These are phyloP conservation scores for Candida palmyrensis DNA, from an alignment of 805 yeast species.

Conservation along the genomic window DNA sequence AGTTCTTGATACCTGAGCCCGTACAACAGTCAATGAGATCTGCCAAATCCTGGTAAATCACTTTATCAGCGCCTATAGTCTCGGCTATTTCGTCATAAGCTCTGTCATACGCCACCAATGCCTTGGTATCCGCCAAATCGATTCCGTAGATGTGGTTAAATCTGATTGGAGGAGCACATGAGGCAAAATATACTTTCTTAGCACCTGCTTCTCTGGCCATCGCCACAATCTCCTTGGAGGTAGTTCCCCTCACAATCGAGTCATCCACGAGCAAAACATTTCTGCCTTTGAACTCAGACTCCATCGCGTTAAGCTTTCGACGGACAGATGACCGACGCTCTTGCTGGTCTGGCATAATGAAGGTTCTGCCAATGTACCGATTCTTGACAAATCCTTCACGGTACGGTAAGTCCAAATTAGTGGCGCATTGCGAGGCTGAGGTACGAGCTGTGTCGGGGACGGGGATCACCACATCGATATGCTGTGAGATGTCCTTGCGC, in stretches of 20 bases:
- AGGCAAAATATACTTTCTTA: conserved; percentile 87
- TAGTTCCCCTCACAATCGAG: conserved; percentile 96
- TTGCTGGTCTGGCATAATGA: conserved; percentile 96
- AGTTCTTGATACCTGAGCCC: conserved; percentile 43
- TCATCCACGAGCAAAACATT: conserved; percentile 91
- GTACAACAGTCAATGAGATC: conserved; percentile 81
- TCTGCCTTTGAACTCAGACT: conserved; percentile 78
- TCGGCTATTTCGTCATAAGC: conserved; percentile 69
- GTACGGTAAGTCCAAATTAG: conserved; percentile 71
- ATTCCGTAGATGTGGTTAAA: conserved; percentile 95
- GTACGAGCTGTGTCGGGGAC: conserved; percentile 99
- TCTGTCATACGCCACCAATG: conserved; percentile 82
- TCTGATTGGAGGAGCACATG: conserved; percentile 98
- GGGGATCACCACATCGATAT: conserved; percentile 92
- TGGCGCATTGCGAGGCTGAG: conserved; percentile 89
- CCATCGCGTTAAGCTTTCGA: conserved; percentile 94
- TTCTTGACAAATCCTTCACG: conserved; percentile 97
- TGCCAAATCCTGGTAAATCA: conserved; percentile 79
- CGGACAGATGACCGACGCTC: conserved; percentile 92
- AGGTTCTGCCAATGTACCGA: conserved; percentile 95
- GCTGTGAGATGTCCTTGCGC: conserved; percentile 41
- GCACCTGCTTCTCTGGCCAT: conserved; percentile 99
- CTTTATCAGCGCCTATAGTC: conserved; percentile 85
- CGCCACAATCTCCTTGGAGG: conserved; percentile 90
- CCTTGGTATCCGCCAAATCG: conserved; percentile 92